Conservation (phyloP, 1,139 yeast genomes). For the Candida buenavistaensis region DNA sequence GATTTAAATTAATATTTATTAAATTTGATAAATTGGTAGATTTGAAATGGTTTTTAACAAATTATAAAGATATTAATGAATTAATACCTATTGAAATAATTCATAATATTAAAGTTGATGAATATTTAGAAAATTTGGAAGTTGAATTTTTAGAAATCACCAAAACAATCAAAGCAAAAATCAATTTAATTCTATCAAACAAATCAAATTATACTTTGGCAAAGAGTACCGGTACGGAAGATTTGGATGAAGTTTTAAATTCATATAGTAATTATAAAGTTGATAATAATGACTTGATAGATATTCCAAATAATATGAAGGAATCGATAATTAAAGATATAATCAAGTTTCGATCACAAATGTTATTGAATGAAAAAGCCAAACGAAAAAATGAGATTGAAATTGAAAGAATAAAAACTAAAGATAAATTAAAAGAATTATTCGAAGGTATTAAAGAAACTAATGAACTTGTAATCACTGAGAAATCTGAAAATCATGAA, state of each 20-base stretch:
- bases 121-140: neutral
- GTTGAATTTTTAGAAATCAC: slow-evolving; percentile 4
- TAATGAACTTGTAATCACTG: no score
- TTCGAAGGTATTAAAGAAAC: slow-evolving; percentile 47
- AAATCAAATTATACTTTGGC: slow-evolving; percentile 7
- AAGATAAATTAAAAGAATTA: slow-evolving; percentile 48
- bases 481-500: no score
- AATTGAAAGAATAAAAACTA: slow-evolving; percentile 53
- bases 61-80: slow-evolving; percentile 5
- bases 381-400: slow-evolving; percentile 53
- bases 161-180: slow-evolving; percentile 11
- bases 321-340: slow-evolving; percentile 61
- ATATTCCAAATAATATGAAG: slow-evolving; percentile 59
- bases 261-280: slow-evolving; percentile 50
- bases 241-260: slow-evolving; percentile 34
- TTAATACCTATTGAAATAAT: slow-evolving; percentile 4
- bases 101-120: neutral
- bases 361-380: slow-evolving; percentile 56
- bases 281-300: slow-evolving; percentile 60
- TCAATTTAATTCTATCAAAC: slow-evolving; percentile 20
- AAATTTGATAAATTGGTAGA: slow-evolving; percentile 21
- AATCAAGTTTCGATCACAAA: slow-evolving; percentile 61
- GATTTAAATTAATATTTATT: slow-evolving; percentile 28
- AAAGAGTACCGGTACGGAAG: slow-evolving; percentile 31
- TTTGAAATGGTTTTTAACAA: slow-evolving; percentile 14